These are phyloP conservation scores for Cryptococcus wingfieldii DNA, from an alignment of 1,284 basidiomycete genomes.

Conservation along the genomic window DNA sequence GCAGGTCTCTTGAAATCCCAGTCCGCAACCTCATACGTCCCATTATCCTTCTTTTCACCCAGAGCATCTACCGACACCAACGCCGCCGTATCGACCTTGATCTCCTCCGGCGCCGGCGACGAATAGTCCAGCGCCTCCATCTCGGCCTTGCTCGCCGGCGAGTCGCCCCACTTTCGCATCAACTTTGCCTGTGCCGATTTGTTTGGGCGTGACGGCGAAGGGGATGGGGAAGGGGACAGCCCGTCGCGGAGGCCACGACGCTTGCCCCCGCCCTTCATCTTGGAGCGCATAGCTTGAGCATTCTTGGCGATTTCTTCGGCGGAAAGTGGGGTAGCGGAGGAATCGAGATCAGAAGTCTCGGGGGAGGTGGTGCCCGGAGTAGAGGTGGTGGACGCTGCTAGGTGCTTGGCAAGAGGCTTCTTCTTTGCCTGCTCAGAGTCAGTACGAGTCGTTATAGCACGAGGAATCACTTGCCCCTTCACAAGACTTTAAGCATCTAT, in stretches of 20 bases:
- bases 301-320: slow-evolving; percentile 88
- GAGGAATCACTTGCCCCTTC: slow-evolving; percentile 12
- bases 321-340: slow-evolving; percentile 20
- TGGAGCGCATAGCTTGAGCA: slow-evolving; percentile 81
- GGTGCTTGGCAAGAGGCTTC: no score
- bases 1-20: slow-evolving; percentile 62
- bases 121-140: slow-evolving; percentile 85
- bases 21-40: slow-evolving; percentile 90
- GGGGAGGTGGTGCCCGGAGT: slow-evolving; percentile 30
- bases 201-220: slow-evolving; percentile 33
- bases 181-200: slow-evolving; percentile 59
- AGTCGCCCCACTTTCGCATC: slow-evolving; percentile 88
- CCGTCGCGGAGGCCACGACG: slow-evolving; percentile 51
- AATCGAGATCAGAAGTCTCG: slow-evolving; percentile 18
- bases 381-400: no score
- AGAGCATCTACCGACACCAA: slow-evolving; percentile 39
- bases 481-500: slow-evolving; percentile 39
- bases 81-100: slow-evolving; percentile 16
- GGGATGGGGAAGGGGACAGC: slow-evolving; percentile 34
- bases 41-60: slow-evolving; percentile 69
- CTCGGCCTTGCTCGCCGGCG: slow-evolving; percentile 69
- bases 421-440: not conserved
- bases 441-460: not conserved
- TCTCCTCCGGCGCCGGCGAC: slow-evolving; percentile 50
- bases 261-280: slow-evolving; percentile 56